A percentile compares a stretch with the other conserved stretches of the same genome.
phyloP scores from a whole-genome alignment of 306 rosid genomes.

The Sphenostylis stenocarpa region DNA sequence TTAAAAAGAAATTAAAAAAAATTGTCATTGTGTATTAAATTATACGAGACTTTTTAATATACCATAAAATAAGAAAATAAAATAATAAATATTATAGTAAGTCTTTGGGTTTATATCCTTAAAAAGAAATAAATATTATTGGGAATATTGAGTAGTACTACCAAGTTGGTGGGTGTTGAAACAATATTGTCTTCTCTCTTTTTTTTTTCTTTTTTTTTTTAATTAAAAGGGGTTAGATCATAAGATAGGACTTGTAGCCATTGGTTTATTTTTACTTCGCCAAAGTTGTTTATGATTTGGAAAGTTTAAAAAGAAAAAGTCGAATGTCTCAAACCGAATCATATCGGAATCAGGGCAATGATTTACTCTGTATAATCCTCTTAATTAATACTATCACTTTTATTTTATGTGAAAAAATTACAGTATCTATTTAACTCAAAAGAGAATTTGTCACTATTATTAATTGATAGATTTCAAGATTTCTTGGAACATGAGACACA shows the following conservation, averaged over 20 bases:
- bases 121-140: background rate
- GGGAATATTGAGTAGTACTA: background rate
- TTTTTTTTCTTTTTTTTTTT: no score
- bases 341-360: background rate
- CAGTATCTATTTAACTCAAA: background rate
- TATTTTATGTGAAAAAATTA: background rate
- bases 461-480: background rate
- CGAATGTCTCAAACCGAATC: background rate
- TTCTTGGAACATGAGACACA: background rate
- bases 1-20: no score
- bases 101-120: no score
- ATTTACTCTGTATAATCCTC: background rate
- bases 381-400: background rate
- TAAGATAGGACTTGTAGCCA: background rate
- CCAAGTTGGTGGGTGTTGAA: slow-evolving; percentile 17
- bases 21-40: no score
- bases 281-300: background rate
- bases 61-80: no score
- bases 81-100: no score
- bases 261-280: background rate
- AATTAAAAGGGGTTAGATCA: background rate
- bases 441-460: background rate
- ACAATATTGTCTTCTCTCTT: background rate
- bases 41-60: no score
- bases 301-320: slow-evolving; percentile 22